These are phyloP conservation scores for Rosa multiflora DNA, from an alignment of 306 rosid genomes.

Conservation along the genomic window DNA sequence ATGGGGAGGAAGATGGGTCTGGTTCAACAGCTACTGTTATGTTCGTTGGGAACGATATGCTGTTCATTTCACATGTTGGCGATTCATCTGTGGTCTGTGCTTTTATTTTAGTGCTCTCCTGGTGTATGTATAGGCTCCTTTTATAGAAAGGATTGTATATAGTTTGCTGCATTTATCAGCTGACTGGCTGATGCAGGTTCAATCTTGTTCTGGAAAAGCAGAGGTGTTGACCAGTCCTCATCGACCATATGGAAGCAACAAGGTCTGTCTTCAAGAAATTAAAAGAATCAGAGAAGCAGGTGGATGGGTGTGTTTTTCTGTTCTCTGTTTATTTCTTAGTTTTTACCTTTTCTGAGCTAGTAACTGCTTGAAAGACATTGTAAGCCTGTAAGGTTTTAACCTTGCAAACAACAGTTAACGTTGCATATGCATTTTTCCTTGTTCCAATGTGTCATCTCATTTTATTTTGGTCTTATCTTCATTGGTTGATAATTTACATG, in stretches of 20 bases:
- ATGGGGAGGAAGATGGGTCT: constrained; percentile 69
- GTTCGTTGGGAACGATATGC: constrained; percentile 54
- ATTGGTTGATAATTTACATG: constrained; percentile 13
- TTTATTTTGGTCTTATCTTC: not conserved
- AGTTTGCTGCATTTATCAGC: constrained; percentile 1
- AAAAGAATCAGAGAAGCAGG: constrained; percentile 98
- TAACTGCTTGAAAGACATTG: not conserved
- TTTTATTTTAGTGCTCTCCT: not conserved
- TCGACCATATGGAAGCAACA: constrained; percentile 91
- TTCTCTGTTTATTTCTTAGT: constrained; percentile 22
- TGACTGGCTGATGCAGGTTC: constrained; percentile 58
- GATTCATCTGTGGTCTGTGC: constrained; percentile 82
- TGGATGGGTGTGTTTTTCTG: constrained; percentile 99
- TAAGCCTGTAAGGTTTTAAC: not conserved
- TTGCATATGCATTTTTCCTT: not conserved
- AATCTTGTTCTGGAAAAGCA: constrained; percentile 77
- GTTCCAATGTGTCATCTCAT: not conserved
- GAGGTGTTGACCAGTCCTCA: constrained; percentile 82
- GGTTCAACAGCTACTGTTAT: constrained; percentile 88
- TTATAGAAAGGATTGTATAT: not conserved
- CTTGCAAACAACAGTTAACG: not conserved
- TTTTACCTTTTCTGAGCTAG: not conserved
- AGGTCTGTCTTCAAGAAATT: constrained; percentile 74
- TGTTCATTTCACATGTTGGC: constrained; percentile 83
- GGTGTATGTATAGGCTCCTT: not conserved